These are phyloP conservation scores for Nidularia sp. DNA, from an alignment of 768 basidiomycete genomes.

Conservation along the genomic window DNA sequence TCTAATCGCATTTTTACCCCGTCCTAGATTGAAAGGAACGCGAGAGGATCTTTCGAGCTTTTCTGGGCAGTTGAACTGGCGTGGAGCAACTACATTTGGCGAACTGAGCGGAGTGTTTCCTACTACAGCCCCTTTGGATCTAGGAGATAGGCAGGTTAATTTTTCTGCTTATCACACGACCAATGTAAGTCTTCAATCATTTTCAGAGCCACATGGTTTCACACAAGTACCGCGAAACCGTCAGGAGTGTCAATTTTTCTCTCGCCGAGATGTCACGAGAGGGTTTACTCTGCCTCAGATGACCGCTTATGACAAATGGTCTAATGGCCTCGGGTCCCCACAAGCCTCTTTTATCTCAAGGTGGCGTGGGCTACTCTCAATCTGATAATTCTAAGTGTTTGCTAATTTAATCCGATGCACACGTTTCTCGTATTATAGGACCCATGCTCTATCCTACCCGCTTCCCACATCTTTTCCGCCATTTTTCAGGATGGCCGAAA, in stretches of 20 bases:
- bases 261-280: conserved; percentile 44
- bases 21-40: conserved; percentile 20
- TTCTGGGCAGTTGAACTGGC: conserved; percentile 47
- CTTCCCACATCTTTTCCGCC: conserved; percentile 57
- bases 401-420: background rate
- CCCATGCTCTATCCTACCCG: conserved; percentile 50
- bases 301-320: conserved; percentile 35
- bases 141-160: conserved; percentile 24
- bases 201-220: background rate
- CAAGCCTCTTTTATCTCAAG: conserved; percentile 26
- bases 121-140: conserved; percentile 22
- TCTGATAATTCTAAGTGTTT: no score
- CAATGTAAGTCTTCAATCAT: conserved; percentile 10
- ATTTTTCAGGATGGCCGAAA: conserved; percentile 26
- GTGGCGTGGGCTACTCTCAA: conserved; percentile 20
- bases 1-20: background rate
- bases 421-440: conserved; percentile 22
- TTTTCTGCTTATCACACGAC: conserved; percentile 30
- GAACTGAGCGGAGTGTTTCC: conserved; percentile 56
- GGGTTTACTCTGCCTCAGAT: conserved; percentile 43
- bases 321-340: conserved; percentile 14
- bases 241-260: no score
- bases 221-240: no score
- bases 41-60: conserved; percentile 39
- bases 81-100: conserved; percentile 48